A percentile compares a stretch with the other conserved stretches of the same genome.
These are phyloP conservation scores for Scolecobasidium constrictum DNA, from an alignment of 2,329 filamentous ascomycete species.

Conservation along the genomic window DNA sequence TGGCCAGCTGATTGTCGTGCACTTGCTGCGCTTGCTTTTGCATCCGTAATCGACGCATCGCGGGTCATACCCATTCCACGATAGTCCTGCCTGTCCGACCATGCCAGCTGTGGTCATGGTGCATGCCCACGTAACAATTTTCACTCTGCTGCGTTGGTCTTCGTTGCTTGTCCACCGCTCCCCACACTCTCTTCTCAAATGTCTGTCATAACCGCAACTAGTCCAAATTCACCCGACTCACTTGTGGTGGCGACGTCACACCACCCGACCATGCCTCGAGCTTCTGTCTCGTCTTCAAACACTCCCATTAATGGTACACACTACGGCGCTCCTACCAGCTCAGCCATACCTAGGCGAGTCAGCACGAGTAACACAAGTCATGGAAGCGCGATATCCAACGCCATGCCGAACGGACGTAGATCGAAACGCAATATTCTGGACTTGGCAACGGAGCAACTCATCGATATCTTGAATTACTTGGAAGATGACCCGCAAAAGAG, in stretches of 20 bases:
- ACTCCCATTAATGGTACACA: neutral
- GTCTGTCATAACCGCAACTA: constrained; percentile 1
- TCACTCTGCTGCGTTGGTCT: constrained; percentile 2
- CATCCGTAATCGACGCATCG: constrained; percentile 2
- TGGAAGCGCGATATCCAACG: neutral
- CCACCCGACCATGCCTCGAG: constrained; percentile 3
- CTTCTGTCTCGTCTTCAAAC: neutral
- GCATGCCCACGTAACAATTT: constrained; percentile 2
- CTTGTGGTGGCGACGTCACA: constrained; percentile 1
- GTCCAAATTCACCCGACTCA: neutral
- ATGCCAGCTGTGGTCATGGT: constrained; percentile 7
- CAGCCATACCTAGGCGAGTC: neutral
- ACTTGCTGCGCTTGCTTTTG: neutral
- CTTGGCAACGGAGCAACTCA: constrained; percentile 39
- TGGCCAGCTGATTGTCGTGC: too few relatives aligned
- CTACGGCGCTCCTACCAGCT: too few relatives aligned
- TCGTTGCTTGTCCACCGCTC: neutral
- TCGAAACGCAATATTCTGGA: constrained; percentile 16
- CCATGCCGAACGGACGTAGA: neutral
- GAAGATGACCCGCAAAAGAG: constrained; percentile 40
- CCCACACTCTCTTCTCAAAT: neutral
- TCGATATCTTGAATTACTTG: constrained; percentile 40
- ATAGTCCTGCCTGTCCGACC: neutral
- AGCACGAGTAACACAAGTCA: neutral
- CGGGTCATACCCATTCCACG: constrained; percentile 1